These are phyloP conservation scores for Cercospora nicotianae DNA, from an alignment of 2,329 filamentous ascomycete genomes.

Conservation along the genomic window DNA sequence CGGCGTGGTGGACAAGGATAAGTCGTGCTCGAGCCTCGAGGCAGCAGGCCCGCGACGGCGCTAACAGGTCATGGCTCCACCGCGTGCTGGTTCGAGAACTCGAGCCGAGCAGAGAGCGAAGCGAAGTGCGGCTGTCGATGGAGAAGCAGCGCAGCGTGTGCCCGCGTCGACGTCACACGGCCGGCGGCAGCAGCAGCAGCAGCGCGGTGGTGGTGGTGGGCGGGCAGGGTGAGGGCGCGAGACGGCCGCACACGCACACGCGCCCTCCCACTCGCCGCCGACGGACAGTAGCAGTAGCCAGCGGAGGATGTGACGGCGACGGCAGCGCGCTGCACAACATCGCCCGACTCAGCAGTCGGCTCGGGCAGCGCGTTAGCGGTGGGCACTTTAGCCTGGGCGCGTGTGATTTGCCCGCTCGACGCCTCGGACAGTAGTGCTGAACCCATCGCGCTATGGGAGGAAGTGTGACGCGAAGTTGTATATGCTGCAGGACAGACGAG, in stretches of 20 bases:
- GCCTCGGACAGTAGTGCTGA: constrained; percentile 9
- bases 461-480: constrained; percentile 16
- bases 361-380: constrained; percentile 8
- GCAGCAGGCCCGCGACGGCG: neutral
- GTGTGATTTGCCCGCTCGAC: constrained; percentile 13
- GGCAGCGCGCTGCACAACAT: neutral
- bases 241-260: neutral
- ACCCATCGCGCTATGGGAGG: constrained; percentile 14
- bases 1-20: neutral
- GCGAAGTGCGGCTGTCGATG: constrained; percentile 1
- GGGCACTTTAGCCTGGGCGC: constrained; percentile 8
- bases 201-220: neutral
- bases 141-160: neutral
- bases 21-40: neutral
- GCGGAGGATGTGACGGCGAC: neutral
- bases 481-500: constrained; percentile 7
- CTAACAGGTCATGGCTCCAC: constrained; percentile 7
- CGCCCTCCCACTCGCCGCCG: neutral
- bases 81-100: constrained; percentile 7
- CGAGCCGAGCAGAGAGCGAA: constrained; percentile 13
- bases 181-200: neutral
- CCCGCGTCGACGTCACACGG: neutral
- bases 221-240: neutral
- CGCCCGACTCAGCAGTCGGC: constrained; percentile 6
- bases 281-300: neutral